Conservation (phyloP, 2,329 filamentous ascomycete genomes). For the Knoxdaviesia proteae region DNA sequence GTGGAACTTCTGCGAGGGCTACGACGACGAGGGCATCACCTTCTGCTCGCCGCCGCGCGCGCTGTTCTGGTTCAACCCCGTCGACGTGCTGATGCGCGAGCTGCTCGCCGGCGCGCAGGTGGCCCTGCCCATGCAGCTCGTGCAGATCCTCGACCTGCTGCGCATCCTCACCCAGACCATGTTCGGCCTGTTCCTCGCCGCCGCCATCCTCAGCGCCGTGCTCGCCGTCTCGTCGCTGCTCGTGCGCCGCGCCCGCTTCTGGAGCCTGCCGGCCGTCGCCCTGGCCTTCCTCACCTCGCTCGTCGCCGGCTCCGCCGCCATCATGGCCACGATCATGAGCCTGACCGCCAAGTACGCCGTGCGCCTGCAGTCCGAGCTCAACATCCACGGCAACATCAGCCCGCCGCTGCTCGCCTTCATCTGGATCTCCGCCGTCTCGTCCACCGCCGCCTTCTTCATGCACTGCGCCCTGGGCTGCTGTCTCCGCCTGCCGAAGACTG, state of each 20-base stretch:
- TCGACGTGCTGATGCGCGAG: conserved; percentile 60
- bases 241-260: conserved; percentile 30
- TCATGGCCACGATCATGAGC: conserved; percentile 69
- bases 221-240: conserved; percentile 46
- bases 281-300: conserved; percentile 47
- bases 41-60: conserved; percentile 47
- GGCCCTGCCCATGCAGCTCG: conserved; percentile 54
- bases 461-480: conserved; percentile 65
- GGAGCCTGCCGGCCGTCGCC: conserved; percentile 46
- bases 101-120: conserved; percentile 68
- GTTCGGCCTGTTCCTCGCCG: conserved; percentile 71
- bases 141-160: conserved; percentile 53
- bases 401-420: conserved; percentile 65
- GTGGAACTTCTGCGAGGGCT: conserved; percentile 86
- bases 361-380: conserved; percentile 48
- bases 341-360: conserved; percentile 63
- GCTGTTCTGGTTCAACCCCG: conserved; percentile 82
- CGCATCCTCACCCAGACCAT: conserved; percentile 60
- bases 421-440: conserved; percentile 58
- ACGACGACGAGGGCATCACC: conserved; percentile 52
- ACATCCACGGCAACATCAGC: conserved; percentile 54
- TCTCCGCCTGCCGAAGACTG: conserved; percentile 1
- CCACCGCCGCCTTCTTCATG: conserved; percentile 48
- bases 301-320: conserved; percentile 45
- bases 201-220: conserved; percentile 47